phyloP scores from a whole-genome alignment of 192 early-diverging fungal species.

The Chytriomyces hyalinus region DNA sequence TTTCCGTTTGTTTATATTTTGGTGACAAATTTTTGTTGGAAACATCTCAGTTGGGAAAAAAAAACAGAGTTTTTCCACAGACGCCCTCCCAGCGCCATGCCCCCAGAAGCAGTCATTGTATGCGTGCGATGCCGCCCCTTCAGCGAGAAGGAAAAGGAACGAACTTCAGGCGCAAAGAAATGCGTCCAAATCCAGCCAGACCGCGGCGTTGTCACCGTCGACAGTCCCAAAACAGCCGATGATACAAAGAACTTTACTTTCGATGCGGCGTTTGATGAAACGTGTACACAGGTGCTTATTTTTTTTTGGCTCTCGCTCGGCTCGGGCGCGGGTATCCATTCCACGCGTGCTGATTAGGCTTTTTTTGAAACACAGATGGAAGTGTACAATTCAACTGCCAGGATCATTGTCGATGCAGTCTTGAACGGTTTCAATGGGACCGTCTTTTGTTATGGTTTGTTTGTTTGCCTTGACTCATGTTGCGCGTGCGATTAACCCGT shows the following conservation, averaged over 20 bases:
- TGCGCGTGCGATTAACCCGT: not conserved
- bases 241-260: slow-evolving; percentile 67
- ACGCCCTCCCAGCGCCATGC: not conserved
- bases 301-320: slow-evolving; percentile 15
- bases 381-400: slow-evolving; percentile 65
- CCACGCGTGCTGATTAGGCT: not conserved
- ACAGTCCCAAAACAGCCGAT: slow-evolving; percentile 52
- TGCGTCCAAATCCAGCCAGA: slow-evolving; percentile 47
- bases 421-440: slow-evolving; percentile 69
- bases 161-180: slow-evolving; percentile 55
- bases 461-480: not conserved
- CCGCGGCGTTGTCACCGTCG: slow-evolving; percentile 45
- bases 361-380: slow-evolving; percentile 41
- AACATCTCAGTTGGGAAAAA: too few species aligned
- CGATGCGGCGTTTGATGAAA: slow-evolving; percentile 65
- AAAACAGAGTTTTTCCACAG: not conserved
- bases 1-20: too few species aligned
- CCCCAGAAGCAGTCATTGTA: slow-evolving; percentile 53
- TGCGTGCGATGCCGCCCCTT: slow-evolving; percentile 66
- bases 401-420: slow-evolving; percentile 63
- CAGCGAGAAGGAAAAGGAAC: slow-evolving; percentile 56
- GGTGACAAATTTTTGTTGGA: too few species aligned
- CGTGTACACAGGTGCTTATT: slow-evolving; percentile 52
- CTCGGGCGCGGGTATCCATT: not conserved
- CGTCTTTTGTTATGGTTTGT: slow-evolving; percentile 64